Base-by-base conservation (phyloP, 2,329 filamentous ascomycete species). In the Aspergillus aculeatinus region DNA sequence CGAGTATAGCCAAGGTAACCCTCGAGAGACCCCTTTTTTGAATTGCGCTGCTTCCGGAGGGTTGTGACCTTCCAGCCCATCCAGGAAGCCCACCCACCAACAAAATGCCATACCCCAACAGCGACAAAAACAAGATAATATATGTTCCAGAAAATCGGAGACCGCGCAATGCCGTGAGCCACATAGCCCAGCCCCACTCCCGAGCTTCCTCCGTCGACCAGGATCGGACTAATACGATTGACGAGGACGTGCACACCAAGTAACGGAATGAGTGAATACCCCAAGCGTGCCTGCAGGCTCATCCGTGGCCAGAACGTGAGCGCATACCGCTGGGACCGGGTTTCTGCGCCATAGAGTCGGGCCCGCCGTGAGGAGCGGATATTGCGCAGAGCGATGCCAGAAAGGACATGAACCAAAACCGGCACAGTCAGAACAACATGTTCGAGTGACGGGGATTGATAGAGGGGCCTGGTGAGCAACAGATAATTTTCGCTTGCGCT, bases 71-170 rank as follows among this genome's bases (percentile, higher is more conserved):
- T 79, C 79, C 72, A 80, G 0, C 87, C 87, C 61, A 93, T 78
- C 90, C 91, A 97, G 74, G 86, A 89, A n/a, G 91, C 90, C 77
- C 87, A 86, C 2, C 93, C 93, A 86, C 92, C 96, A 7, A 90
- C 85, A 73, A 93, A 87, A 78, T 97, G 93, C 61, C 87, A 90
- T 25, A 85, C 87, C 0, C 87, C 89, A 0, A 88, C 77, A 16
- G 79, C 80, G 6, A 96, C 79, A 52, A 97, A 80, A 1, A 87
- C 82, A 1, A 80, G 70, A 73, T 96, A 96, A 1, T 89, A 88
- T 1, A 83, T 67, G 73, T 87, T 89, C n/a, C 89, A 86, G 9
- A 89, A 73, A 1, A 82, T 65, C 0, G 88, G 87, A 68, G 91
- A 88, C 14, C 85, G 83, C 31, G 89, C 87, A 71, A 97, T 95